Base-by-base conservation (phyloP, 1,139 yeast species). In the Nakaseomyces glabratus region DNA sequence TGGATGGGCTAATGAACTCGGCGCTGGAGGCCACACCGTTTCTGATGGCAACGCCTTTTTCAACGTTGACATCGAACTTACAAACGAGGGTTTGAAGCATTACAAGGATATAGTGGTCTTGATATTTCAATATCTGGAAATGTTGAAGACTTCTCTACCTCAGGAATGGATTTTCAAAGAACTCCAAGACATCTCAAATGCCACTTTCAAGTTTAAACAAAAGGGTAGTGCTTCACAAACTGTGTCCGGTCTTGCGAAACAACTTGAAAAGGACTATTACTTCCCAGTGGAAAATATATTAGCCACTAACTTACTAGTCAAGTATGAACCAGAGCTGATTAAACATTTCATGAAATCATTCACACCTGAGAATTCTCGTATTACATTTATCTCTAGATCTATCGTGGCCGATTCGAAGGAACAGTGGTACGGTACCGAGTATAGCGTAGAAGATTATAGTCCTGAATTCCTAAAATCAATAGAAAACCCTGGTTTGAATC, bases 391-490 rank as follows among this genome's bases (percentile, higher is more conserved):
- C 7, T 69, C 82, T 0, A 75, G 71, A 45, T 59, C 60, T 6
- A 58, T 71, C 20, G 56, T 55, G 17, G 58, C 63, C 2, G 55
- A 61, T 33, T 43, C 60, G 14, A 64, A 49, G 11, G 98, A 90
- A 57, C 66, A 73, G 49, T 88, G 95, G 95, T 90, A 90, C 52
- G 95, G 94, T 4, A 85, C 97, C 1, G 80, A 81, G 45, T 82
- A 85, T 52, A 61, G 71, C 2, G 58, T 69, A 29, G 66, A 62
- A 13, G 61, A 64, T 11, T 55, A 84, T 16, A 62, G 73, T 2
- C 26, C 45, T 0, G 60, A 59, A 0, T 58, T 80, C 8, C 20
- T 63, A 14, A 34, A 56, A 1, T 48, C 53, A 28, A 49, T 80
- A 14, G 47, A 60, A 19, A 48, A 49, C 6, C 50, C 59, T 2